Conservation (phyloP, 129 eudicot genomes). For the Artemisia annua region DNA sequence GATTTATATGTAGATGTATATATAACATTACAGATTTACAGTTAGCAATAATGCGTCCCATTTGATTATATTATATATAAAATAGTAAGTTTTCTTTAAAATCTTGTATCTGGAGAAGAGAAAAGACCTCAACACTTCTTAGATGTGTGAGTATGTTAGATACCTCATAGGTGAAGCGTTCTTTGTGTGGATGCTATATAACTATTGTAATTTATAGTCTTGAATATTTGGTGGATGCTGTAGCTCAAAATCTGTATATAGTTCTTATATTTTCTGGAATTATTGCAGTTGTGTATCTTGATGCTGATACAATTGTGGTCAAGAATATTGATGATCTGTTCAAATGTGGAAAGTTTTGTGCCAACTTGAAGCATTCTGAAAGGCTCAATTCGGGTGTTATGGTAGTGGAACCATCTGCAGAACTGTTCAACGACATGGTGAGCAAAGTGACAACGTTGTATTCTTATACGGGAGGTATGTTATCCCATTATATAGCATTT, state of each 20-base stretch:
- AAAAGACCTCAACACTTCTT: neutral
- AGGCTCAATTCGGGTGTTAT: slow-evolving; percentile 94
- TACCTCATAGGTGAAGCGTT: neutral
- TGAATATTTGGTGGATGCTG: slow-evolving; percentile 15
- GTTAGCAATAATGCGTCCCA: neutral
- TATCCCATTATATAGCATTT: neutral
- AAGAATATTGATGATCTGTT: slow-evolving; percentile 88
- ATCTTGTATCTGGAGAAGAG: neutral
- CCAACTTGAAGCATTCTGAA: slow-evolving; percentile 96
- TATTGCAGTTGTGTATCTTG: slow-evolving; percentile 92
- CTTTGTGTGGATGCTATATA: neutral
- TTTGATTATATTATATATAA: neutral
- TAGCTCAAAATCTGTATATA: slow-evolving; percentile 8
- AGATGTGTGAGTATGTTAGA: slow-evolving; percentile 3
- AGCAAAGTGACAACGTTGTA: slow-evolving; percentile 74
- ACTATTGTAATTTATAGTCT: slow-evolving; percentile 4
- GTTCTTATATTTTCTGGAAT: slow-evolving; percentile 21
- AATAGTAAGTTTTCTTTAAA: neutral
- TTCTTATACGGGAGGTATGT: slow-evolving; percentile 96
- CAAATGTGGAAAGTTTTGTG: slow-evolving; percentile 90
- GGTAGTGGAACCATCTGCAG: slow-evolving; percentile 95
- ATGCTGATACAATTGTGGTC: slow-evolving; percentile 95
- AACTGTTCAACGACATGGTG: slow-evolving; percentile 83
- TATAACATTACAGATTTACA: neutral
- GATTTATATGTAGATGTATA: neutral